Percentiles rank a stretch among this genome's conserved stretches.
Conservation (phyloP, 2,329 filamentous ascomycete genomes). For the Trichoderma arundinaceum region DNA sequence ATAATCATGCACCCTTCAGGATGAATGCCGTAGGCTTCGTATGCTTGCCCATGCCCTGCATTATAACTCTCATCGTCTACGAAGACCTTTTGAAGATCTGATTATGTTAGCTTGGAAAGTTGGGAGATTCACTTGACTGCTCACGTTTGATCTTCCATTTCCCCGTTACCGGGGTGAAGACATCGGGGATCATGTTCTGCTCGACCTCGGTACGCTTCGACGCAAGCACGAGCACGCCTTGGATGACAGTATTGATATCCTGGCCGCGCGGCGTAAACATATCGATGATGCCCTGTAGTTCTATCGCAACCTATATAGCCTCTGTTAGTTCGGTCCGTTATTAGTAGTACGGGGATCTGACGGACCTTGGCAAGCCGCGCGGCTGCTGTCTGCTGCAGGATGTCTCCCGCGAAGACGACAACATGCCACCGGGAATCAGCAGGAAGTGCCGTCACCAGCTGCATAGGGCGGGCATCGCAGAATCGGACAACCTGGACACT, state of each 20-base stretch:
- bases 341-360: not conserved
- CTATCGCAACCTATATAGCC: not conserved
- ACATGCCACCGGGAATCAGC: conserved; percentile 17
- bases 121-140: not conserved
- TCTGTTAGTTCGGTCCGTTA: not conserved
- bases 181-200: not conserved
- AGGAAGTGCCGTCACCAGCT: conserved; percentile 1
- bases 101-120: not conserved
- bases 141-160: conserved; percentile 19
- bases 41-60: conserved; percentile 10
- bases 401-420: conserved; percentile 1
- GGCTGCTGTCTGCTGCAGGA: not conserved
- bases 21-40: conserved; percentile 7
- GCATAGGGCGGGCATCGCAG: conserved; percentile 1
- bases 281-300: not conserved
- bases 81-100: conserved; percentile 14
- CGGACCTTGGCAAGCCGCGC: not conserved
- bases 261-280: not conserved
- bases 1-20: conserved; percentile 8
- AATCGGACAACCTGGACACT: conserved; percentile 16
- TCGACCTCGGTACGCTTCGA: conserved; percentile 1
- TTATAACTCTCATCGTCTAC: conserved; percentile 5
- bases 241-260: not conserved
- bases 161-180: conserved; percentile 4
- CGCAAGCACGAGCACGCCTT: conserved; percentile 3